Conservation (phyloP, 257 asterid species). For the Verbascum thapsus region DNA sequence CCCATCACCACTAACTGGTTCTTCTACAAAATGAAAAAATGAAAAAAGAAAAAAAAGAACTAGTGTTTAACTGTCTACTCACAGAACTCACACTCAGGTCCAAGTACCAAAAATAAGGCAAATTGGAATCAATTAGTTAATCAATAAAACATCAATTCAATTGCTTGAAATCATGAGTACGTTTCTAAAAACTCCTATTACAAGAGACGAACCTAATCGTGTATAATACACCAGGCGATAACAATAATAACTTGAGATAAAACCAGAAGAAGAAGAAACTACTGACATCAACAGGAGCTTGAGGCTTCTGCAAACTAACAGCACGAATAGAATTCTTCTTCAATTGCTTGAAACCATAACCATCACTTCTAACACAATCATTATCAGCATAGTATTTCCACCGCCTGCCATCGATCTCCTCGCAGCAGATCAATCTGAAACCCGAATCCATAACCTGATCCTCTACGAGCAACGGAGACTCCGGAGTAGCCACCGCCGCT, state of each 20-base stretch:
- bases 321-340: slow-evolving; percentile 51
- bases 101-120: too few species aligned
- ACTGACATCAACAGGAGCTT: slow-evolving; percentile 54
- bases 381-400: slow-evolving; percentile 60
- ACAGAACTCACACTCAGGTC: too few species aligned
- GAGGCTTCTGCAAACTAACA: slow-evolving; percentile 58
- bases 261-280: neutral
- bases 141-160: too few species aligned
- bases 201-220: too few species aligned
- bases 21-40: too few species aligned
- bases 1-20: too few species aligned
- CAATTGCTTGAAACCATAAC: slow-evolving; percentile 34
- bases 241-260: neutral
- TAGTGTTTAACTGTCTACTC: too few species aligned
- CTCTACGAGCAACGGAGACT: slow-evolving; percentile 27
- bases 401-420: slow-evolving; percentile 63
- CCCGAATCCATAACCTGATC: slow-evolving; percentile 47
- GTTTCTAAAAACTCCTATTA: too few species aligned
- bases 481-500: slow-evolving; percentile 13
- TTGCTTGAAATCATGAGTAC: too few species aligned
- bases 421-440: slow-evolving; percentile 58
- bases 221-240: too few species aligned
- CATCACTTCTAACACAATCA: neutral
- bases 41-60: too few species aligned
- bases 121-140: too few species aligned